A percentile compares a stretch with the other conserved stretches of the same genome.
phyloP scores from a whole-genome alignment of 1,284 basidiomycete genomes.

The Xanthoconium separans region DNA sequence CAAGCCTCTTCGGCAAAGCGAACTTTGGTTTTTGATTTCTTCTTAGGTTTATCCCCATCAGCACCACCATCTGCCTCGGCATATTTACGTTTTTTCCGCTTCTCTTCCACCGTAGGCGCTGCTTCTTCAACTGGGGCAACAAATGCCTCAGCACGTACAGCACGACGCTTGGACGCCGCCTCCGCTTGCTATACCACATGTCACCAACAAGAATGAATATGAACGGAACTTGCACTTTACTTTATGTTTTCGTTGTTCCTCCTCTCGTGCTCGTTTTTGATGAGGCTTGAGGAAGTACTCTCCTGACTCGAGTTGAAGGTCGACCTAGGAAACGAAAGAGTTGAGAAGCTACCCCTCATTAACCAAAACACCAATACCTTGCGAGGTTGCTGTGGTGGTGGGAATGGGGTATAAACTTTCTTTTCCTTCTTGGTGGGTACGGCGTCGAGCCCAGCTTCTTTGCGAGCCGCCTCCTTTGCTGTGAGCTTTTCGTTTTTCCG shows the following conservation, averaged over 20 bases:
- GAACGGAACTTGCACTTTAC: slow-evolving; percentile 43
- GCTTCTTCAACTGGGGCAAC: slow-evolving; percentile 76
- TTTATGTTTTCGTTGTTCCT: slow-evolving; percentile 67
- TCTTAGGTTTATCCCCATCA: slow-evolving; percentile 35
- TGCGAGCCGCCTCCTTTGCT: slow-evolving; percentile 57
- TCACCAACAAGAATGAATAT: slow-evolving; percentile 2
- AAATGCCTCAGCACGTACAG: slow-evolving; percentile 81
- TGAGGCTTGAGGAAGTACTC: slow-evolving; percentile 96
- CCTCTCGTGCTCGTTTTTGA: slow-evolving; percentile 72
- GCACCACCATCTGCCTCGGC: slow-evolving; percentile 16
- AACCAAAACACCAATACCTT: slow-evolving; percentile 54
- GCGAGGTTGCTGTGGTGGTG: slow-evolving; percentile 89
- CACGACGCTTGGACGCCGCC: slow-evolving; percentile 62
- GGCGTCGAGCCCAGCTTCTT: slow-evolving; percentile 57
- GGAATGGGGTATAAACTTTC: slow-evolving; percentile 99
- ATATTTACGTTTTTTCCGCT: slow-evolving; percentile 59
- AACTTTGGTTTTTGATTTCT: slow-evolving; percentile 24
- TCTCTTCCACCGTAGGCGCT: slow-evolving; percentile 76
- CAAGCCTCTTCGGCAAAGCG: slow-evolving; percentile 17
- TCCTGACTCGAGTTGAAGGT: slow-evolving; percentile 92
- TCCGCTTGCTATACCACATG: slow-evolving; percentile 65
- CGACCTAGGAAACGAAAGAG: slow-evolving; percentile 53
- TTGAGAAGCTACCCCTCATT: slow-evolving; percentile 9
- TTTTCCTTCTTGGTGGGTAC: slow-evolving; percentile 42
- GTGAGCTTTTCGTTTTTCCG: slow-evolving; percentile 74